Percentiles rank a stretch among this genome's conserved stretches.
Evolutionary conservation across 257 asterid species (phyloP).

Genomic region (Nicotiana otophora): DNA sequence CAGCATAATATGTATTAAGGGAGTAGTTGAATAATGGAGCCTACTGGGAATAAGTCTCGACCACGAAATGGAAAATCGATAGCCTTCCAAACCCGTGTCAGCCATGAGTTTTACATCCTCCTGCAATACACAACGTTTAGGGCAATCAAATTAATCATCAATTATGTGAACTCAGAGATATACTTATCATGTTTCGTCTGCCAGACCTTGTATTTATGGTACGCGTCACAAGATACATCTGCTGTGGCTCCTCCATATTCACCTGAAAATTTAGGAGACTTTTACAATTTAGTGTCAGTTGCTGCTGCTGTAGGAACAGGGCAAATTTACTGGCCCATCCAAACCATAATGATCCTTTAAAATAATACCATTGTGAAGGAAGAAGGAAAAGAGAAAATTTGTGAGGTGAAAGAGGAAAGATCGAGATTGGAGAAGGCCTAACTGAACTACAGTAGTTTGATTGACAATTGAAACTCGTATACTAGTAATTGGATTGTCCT

Average conservation of each 20-base stretch:
- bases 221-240: conserved; percentile 28
- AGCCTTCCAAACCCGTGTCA: conserved; percentile 12
- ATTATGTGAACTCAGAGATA: not conserved
- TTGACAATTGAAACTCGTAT: no score
- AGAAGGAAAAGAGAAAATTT: no score
- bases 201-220: conserved; percentile 30
- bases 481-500: no score
- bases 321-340: not conserved
- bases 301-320: not conserved
- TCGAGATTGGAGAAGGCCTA: no score
- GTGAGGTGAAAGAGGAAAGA: no score
- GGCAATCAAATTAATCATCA: not conserved
- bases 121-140: not conserved
- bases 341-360: not conserved
- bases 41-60: conserved; percentile 31
- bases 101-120: conserved; percentile 25
- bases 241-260: conserved; percentile 15
- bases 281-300: not conserved
- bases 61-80: conserved; percentile 34
- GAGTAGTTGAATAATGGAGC: not conserved
- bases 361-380: no score
- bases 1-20: not conserved
- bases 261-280: not conserved
- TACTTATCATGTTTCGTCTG: not conserved
- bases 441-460: no score